Base-by-base conservation (phyloP, 1,139 yeast species). In the Saccharomycopsis hybrid region DNA sequence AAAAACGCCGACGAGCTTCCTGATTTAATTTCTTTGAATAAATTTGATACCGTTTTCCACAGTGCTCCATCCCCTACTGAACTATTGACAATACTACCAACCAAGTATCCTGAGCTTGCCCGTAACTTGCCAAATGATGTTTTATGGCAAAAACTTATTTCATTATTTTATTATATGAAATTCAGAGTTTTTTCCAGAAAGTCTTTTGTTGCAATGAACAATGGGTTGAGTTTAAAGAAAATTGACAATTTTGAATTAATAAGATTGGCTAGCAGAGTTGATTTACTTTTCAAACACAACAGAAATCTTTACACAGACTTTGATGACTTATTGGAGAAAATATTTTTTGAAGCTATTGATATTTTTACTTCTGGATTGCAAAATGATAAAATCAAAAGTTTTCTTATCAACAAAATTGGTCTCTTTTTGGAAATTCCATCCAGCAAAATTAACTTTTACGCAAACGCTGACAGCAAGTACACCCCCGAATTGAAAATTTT, bases 331-430 rank as follows among this genome's bases (percentile, higher is more conserved):
- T 68, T 89, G 43, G 96, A 92, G 58, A 73, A 77, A 54, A 79
- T 92, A 35, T 89, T 90, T 65, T 84, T 88, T 36, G 98, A 94
- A 64, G 95, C 97, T 0, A 82, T 88, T 30, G 96, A 92, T 63
- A 88, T 97, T 62, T 92, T 90, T 65, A 90, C 96, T 1, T 33
- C 46, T 5, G 83, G 95, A 58, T 89, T 30, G 79, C 86, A 39
- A 88, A 85, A 55, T 63, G 65, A 33, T 73, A 70, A 42, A 92
- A 95, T 1, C 68, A 83, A 47, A 71, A 71, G 37, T 79, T 82
- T 1, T 31, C 66, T 90, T 48, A 78, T 83, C 1, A 74, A 72
- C 43, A 73, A 76, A 27, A 83, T 92, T 55, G 97, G 96, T 1
- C 78, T 76, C 48, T 68, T 78, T 7, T 70, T 94, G 50, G 92